Conservation (phyloP, 208 protist genomes). For the Strigomonas oncopelti region DNA sequence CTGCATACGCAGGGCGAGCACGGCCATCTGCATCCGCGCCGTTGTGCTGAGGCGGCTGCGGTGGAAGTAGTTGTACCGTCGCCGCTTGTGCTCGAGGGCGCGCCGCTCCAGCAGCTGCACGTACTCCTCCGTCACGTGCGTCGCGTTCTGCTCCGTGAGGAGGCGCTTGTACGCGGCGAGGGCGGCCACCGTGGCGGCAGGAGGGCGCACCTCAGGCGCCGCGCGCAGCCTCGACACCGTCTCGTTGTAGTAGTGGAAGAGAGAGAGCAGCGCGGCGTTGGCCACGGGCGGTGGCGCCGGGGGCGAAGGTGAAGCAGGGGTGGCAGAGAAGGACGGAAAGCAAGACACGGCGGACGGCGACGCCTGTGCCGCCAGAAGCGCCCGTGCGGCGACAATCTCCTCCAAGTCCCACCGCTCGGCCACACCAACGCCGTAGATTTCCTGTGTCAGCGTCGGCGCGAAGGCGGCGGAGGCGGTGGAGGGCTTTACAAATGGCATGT, state of each 20-base stretch:
- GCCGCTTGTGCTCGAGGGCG: neutral
- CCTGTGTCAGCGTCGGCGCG: neutral
- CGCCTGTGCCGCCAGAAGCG: too few species aligned
- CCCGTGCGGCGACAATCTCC: neutral
- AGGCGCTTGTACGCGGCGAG: neutral
- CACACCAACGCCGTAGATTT: neutral
- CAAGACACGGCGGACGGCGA: neutral
- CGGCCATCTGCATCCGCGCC: slow-evolving; percentile 21
- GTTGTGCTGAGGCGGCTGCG: neutral
- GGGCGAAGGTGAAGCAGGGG: too few species aligned
- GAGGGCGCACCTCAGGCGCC: neutral
- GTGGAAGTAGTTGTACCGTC: neutral
- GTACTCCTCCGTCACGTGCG: neutral
- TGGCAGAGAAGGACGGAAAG: neutral
- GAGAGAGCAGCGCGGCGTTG: neutral
- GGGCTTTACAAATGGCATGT: neutral
- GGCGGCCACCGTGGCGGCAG: too few species aligned
- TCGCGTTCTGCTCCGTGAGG: neutral
- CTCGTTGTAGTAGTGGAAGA: neutral
- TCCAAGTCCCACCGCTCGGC: neutral
- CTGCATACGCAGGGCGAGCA: slow-evolving; percentile 16
- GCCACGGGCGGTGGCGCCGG: too few species aligned
- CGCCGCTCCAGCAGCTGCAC: neutral
- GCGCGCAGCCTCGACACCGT: neutral
- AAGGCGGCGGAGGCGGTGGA: neutral